Base-by-base conservation (phyloP, 148 eudicot species). In the Persicaria maculosa region DNA sequence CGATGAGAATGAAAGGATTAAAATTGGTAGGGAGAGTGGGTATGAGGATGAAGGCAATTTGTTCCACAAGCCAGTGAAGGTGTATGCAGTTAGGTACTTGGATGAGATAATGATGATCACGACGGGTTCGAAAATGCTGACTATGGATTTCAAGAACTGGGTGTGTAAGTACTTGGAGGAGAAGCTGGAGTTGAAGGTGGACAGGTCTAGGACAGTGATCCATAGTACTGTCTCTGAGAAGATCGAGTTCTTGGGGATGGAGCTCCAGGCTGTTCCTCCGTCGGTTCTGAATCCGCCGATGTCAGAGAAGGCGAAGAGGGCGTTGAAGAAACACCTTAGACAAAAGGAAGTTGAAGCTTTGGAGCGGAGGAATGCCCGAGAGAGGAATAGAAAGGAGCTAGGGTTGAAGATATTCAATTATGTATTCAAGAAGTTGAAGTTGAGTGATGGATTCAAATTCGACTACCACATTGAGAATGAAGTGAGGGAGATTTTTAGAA, bases 171-270 rank as follows among this genome's bases (percentile, higher is more conserved):
- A 77, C 80, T 77, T 94, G 65, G 96, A 87, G 53, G 79, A 61
- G 50, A 80, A 90, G 77, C 77, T 94, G 83, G 96, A 77, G 50
- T 81, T 94, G 78, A 88, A 75, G 70, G 92, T 91, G 14, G 90
- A 94, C 80, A 88, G 67, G 76, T 68, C 69, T 43, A 84, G 76
- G 71, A 88, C 92, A 7, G 87, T 82, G 46, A 81, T 94, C n/a
- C 98, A 92, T 74, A 92, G 96, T 84, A 89, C 97, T 1, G 87
- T 86, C 78, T 87, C 92, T 4, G 98, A 94, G 82, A 92, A 91
- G 78, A 87, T 94, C 79, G 82, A 77, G 68, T 94, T 88, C 77
- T 78, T 94, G 83, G 98, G 97, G 50, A 87, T 94, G 96, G 98
- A 91, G 74, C 83, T 94, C 77, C 97, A 74, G 77, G 97, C 93